phyloP scores from a whole-genome alignment of 495 filamentous ascomycete genomes.

The Annulohypoxylon nitens region DNA sequence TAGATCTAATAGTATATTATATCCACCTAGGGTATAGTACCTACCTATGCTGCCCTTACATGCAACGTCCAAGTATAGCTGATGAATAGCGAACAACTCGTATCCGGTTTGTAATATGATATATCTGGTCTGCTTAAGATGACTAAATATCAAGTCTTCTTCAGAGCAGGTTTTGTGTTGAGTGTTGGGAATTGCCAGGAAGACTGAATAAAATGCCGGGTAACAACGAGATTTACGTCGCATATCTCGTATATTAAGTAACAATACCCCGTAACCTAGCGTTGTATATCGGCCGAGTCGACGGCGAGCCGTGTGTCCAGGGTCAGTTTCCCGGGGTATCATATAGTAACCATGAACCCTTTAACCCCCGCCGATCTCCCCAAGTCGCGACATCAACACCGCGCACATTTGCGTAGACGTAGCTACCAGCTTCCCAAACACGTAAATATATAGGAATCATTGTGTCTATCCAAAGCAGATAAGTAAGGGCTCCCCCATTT shows the following conservation, averaged over 20 bases:
- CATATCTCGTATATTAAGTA: neutral
- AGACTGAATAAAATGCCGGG: neutral
- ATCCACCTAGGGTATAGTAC: neutral
- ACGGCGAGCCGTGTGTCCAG: neutral
- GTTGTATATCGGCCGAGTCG: neutral
- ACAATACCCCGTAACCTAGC: neutral
- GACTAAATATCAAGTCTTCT: neutral
- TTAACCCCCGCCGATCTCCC: neutral
- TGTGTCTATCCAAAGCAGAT: neutral
- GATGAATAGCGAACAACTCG: neutral
- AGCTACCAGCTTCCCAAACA: constrained; percentile 12
- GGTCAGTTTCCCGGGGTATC: neutral
- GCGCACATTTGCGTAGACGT: neutral
- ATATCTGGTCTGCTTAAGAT: neutral
- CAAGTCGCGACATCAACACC: neutral
- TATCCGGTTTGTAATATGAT: neutral
- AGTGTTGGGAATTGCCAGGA: neutral
- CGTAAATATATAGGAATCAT: neutral
- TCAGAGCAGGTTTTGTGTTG: neutral
- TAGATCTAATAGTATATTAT: constrained; percentile 1
- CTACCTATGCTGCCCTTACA: neutral
- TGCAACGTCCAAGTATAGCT: neutral
- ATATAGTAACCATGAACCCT: neutral
- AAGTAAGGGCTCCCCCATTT: constrained; percentile 20
- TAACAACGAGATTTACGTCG: neutral